These are phyloP conservation scores for Aspergillus awamori DNA, from an alignment of 2,329 filamentous ascomycete species.

Conservation along the genomic window DNA sequence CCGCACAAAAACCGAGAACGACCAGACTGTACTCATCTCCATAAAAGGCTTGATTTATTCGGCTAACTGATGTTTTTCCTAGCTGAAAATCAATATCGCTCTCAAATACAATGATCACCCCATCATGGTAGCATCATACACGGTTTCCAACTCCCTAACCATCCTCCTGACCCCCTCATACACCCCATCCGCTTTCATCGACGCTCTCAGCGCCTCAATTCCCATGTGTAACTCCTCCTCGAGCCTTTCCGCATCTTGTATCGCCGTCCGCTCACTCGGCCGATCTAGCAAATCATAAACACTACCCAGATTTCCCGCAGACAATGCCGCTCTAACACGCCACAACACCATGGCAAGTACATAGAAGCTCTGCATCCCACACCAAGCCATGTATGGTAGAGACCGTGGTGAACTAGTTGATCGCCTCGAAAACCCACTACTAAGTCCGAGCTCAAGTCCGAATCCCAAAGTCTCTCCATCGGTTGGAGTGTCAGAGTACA, in stretches of 20 bases:
- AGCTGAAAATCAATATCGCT: neutral
- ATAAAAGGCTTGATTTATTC: no score
- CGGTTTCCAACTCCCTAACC: neutral
- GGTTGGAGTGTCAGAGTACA: neutral
- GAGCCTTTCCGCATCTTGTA: slow-evolving; percentile 8
- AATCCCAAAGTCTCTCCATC: neutral
- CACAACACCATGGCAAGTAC: neutral
- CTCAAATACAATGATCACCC: neutral
- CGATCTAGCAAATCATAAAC: neutral
- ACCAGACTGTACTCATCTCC: no score
- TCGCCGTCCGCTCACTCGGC: neutral
- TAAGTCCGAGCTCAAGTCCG: no score
- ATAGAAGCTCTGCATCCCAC: slow-evolving; percentile 7
- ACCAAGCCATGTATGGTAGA: slow-evolving; percentile 3
- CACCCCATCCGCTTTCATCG: neutral
- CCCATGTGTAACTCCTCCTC: slow-evolving; percentile 10
- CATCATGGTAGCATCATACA: neutral
- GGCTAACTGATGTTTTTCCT: no score
- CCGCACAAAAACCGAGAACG: no score
- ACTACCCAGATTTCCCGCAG: neutral
- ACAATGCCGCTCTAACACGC: neutral
- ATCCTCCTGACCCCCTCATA: slow-evolving; percentile 3
- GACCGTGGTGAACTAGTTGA: neutral
- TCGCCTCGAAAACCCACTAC: neutral
- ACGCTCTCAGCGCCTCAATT: neutral